Evolutionary conservation across 768 basidiomycete genomes (phyloP).

Genomic region (Mycena metata): DNA sequence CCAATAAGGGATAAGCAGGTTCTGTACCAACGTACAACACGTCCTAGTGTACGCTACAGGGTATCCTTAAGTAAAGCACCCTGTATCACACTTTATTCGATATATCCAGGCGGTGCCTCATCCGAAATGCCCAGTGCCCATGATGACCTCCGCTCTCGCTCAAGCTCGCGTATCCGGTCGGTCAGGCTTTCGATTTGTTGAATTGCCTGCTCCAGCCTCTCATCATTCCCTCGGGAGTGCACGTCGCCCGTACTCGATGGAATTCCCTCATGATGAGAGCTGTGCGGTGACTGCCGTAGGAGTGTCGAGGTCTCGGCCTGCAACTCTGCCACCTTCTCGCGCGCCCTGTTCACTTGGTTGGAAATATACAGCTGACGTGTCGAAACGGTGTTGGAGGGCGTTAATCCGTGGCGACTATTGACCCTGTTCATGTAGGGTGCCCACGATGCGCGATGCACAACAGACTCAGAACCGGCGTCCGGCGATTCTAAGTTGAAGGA

Average conservation of each 20-base stretch:
- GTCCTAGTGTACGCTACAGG: too few relatives aligned
- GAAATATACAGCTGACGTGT: slow-evolving; percentile 29
- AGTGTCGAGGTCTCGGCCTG: slow-evolving; percentile 8
- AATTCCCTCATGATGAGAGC: background rate
- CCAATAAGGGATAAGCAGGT: too few relatives aligned
- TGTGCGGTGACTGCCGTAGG: background rate
- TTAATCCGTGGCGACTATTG: too few relatives aligned
- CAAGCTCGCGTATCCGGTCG: background rate
- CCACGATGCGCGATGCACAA: too few relatives aligned
- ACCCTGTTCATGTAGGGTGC: background rate
- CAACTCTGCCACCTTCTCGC: slow-evolving; percentile 22
- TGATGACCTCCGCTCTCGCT: background rate
- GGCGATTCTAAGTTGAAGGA: too few relatives aligned
- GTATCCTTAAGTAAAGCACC: too few relatives aligned
- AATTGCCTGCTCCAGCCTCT: background rate
- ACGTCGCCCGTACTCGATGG: background rate
- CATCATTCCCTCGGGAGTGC: background rate
- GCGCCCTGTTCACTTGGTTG: slow-evolving; percentile 26
- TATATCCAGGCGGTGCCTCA: background rate
- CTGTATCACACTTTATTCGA: too few relatives aligned
- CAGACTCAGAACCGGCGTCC: background rate
- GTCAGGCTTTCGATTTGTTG: background rate
- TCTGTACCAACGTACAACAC: too few relatives aligned
- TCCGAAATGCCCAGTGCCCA: slow-evolving; percentile 2
- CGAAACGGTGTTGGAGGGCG: background rate